Conservation (phyloP, 352 stramenopile species). For the Phytopythium kandeliae region DNA sequence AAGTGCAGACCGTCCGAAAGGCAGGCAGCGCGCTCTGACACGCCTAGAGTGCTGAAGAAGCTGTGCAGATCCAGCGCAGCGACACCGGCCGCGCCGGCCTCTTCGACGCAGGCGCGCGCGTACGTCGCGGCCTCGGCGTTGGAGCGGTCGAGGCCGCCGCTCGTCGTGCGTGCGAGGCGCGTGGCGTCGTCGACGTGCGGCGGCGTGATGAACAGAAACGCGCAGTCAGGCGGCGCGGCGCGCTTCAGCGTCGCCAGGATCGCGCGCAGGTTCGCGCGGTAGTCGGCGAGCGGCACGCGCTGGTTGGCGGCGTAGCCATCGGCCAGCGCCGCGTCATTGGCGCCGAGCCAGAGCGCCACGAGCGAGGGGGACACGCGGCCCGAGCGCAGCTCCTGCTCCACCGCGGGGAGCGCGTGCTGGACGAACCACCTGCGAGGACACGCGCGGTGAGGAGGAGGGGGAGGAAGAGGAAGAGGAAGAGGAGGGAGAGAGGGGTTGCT, state of each 20-base stretch:
- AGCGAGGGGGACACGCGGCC: conserved; percentile 27
- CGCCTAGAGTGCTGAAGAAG: conserved; percentile 35
- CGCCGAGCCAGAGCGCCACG: conserved; percentile 60
- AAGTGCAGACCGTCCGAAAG: conserved; percentile 60
- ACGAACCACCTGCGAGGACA: conserved; percentile 34
- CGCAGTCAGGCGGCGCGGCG: conserved; percentile 14
- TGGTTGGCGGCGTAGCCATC: conserved; percentile 15
- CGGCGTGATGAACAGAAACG: conserved; percentile 55
- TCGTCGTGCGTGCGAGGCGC: conserved; percentile 10
- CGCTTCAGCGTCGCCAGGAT: conserved; percentile 20
- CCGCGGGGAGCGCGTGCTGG: conserved; percentile 25
- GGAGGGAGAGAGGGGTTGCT: too few species aligned
- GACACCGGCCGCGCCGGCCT: conserved; percentile 18
- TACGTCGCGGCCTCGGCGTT: conserved; percentile 36
- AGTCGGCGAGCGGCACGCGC: conserved; percentile 46
- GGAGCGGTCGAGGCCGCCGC: conserved; percentile 27
- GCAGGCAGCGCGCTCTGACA: conserved; percentile 18
- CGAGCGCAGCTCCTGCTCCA: conserved; percentile 28
- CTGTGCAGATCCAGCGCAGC: conserved; percentile 37
- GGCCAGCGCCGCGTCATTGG: conserved; percentile 54
- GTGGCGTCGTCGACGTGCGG: conserved; percentile 38
- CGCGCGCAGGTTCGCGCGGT: conserved; percentile 28
- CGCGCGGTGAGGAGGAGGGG: not conserved
- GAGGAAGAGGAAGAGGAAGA: too few species aligned
- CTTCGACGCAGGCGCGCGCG: conserved; percentile 33